Evolutionary conservation across 352 stramenopile genomes (phyloP), one percentile per base, ranked within the genome.

Genomic region (Phytophthora tentaculata): DNA sequence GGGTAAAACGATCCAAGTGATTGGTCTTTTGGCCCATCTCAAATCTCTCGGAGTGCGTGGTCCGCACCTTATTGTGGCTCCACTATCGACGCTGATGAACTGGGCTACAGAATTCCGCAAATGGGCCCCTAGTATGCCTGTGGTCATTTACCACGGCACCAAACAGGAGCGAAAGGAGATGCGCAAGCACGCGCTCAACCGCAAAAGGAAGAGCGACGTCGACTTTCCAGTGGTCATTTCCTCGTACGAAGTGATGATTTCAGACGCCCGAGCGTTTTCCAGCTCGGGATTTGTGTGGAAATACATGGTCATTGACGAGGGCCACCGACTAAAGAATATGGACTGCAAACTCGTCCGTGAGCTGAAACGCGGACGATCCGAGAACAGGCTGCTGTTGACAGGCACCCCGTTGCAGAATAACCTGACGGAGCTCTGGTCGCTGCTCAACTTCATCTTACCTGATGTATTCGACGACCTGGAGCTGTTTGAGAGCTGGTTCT

Each of bases 361-460:
- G 72, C 86, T 99, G 20, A 99, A 99, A 68, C 80, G 86, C 24
- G 86, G 97, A 57, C 80, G 84, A 6, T 95, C 96, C 17, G 89
- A 97, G 69, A 99, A 98, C 73, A 85, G 96, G 20, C 74, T 99
- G 43, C 78, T 99, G 26, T 75, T 99, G 37, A 98, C 91, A 23
- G 97, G 97, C 49, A 99, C 97, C 48, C 97, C 97, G 17, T 94
- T 99, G 28, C 97, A 99, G 81, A 99, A 99, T 71, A 98, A 98
- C 68, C 81, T 99, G 44, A 94, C 88, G 19, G 98, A 99, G 79
- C 84, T 99, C 5, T 99, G 97, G 97, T 91, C 95, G n/a, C 76
- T 99, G 57, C 85, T 99, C 29, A 99, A 99, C 73, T 98, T 99
- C 77, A 97, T 99, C 35, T 73, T 99, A 29, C 97, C 97, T 0